Conservation (phyloP, 257 asterid species). For the Petrea volubilis region DNA sequence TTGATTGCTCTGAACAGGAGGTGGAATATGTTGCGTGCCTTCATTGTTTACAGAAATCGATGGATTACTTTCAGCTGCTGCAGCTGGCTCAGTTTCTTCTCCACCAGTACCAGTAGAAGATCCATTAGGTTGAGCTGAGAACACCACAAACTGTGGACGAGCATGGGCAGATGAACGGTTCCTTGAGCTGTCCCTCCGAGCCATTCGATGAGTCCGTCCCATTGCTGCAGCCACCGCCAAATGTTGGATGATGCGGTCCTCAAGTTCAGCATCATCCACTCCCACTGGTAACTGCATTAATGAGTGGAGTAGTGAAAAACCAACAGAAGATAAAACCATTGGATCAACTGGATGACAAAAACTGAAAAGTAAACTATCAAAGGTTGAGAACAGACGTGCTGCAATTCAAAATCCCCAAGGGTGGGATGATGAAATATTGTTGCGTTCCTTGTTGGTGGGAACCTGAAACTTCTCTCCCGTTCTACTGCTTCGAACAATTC, state of each 20-base stretch:
- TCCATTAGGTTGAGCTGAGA: slow-evolving; percentile 54
- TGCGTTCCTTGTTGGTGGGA: slow-evolving; percentile 64
- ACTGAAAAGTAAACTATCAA: not conserved
- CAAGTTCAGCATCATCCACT: slow-evolving; percentile 65
- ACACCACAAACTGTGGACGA: slow-evolving; percentile 55
- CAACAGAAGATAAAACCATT: slow-evolving; percentile 6
- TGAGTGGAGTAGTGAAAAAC: slow-evolving; percentile 16
- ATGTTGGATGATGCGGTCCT: slow-evolving; percentile 88
- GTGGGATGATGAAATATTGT: slow-evolving; percentile 74
- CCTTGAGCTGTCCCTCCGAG: slow-evolving; percentile 70
- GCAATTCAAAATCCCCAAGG: slow-evolving; percentile 74
- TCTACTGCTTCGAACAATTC: slow-evolving; percentile 91
- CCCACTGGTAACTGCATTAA: slow-evolving; percentile 69
- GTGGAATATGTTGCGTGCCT: slow-evolving; percentile 28
- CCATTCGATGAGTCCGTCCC: slow-evolving; percentile 70
- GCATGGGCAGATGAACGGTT: slow-evolving; percentile 54
- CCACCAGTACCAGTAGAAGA: slow-evolving; percentile 44
- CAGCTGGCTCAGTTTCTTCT: slow-evolving; percentile 42
- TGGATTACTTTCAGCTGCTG: slow-evolving; percentile 33
- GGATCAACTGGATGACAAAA: not conserved
- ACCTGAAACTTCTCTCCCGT: slow-evolving; percentile 63
- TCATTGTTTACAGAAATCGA: slow-evolving; percentile 29
- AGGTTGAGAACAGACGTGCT: slow-evolving; percentile 55
- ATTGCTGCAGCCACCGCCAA: slow-evolving; percentile 92
- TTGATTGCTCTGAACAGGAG: slow-evolving; percentile 39